Percentiles rank a stretch among this genome's conserved stretches.
phyloP scores from a whole-genome alignment of 2,329 filamentous ascomycete species.

The Alternaria arborescens region DNA sequence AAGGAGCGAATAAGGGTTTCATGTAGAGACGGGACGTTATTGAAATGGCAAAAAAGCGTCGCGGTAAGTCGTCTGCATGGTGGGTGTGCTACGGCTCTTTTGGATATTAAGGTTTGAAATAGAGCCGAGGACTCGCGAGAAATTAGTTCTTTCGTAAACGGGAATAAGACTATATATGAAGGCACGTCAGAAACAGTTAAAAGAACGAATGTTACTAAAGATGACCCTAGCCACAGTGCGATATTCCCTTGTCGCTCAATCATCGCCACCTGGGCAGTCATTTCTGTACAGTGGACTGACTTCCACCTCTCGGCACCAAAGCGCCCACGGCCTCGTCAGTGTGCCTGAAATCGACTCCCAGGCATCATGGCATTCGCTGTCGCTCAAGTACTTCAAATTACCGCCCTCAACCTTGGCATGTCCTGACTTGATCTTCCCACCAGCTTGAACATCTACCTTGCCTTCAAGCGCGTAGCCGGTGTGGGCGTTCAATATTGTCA shows the following conservation, averaged over 20 bases:
- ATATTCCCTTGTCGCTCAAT: conserved; percentile 21
- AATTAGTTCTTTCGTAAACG: background rate
- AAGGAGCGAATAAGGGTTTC: background rate
- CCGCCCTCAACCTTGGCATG: conserved; percentile 54
- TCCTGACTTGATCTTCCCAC: conserved; percentile 53
- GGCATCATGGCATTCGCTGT: conserved; percentile 53
- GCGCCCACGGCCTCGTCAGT: conserved; percentile 52
- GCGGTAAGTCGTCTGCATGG: background rate
- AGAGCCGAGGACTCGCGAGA: background rate
- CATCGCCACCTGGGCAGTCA: conserved; percentile 45
- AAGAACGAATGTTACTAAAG: background rate
- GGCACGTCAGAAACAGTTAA: background rate
- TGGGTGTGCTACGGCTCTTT: background rate
- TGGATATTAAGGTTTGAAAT: background rate
- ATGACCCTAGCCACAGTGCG: background rate
- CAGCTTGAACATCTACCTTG: conserved; percentile 49
- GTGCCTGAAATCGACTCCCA: conserved; percentile 49
- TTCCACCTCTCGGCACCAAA: conserved; percentile 56
- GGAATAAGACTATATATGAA: background rate
- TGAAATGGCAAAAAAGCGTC: background rate
- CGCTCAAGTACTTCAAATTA: conserved; percentile 54
- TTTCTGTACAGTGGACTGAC: conserved; percentile 53
- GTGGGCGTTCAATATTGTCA: conserved; percentile 45
- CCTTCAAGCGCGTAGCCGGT: conserved; percentile 51
- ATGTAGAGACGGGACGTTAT: background rate